phyloP scores from a whole-genome alignment of 345 rosid genomes.

The Moricandia arvensis region DNA sequence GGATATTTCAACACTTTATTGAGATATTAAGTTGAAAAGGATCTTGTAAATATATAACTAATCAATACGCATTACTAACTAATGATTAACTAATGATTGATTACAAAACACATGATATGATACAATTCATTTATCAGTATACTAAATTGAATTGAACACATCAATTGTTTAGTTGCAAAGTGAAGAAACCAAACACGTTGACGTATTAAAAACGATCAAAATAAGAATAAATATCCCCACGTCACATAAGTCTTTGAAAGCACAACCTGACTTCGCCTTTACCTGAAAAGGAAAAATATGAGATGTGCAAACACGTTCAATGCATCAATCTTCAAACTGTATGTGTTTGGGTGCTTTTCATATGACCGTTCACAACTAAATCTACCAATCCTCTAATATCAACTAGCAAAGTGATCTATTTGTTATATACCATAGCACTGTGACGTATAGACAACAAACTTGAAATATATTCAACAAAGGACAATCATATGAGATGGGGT shows the following conservation, averaged over 20 bases:
- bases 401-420: conserved; percentile 10
- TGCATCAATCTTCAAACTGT: conserved; percentile 26
- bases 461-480: not conserved
- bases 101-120: not conserved
- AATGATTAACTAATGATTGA: not conserved
- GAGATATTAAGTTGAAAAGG: conserved; percentile 4
- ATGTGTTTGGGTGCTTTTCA: conserved; percentile 12
- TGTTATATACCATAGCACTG: not conserved
- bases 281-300: conserved; percentile 20
- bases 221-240: conserved; percentile 19
- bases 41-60: not conserved
- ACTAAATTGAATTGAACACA: conserved; percentile 1
- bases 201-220: not conserved
- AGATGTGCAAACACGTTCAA: conserved; percentile 24
- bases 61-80: not conserved
- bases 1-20: not conserved
- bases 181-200: conserved; percentile 23
- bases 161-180: not conserved
- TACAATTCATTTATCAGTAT: not conserved
- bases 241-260: conserved; percentile 13
- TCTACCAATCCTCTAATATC: conserved; percentile 7
- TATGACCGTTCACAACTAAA: conserved; percentile 17
- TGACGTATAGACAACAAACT: not conserved
- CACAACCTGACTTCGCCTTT: conserved; percentile 29
- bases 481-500: conserved; percentile 18